phyloP scores from a whole-genome alignment of 139 green algal genomes.

The Nannochloris sp. region DNA sequence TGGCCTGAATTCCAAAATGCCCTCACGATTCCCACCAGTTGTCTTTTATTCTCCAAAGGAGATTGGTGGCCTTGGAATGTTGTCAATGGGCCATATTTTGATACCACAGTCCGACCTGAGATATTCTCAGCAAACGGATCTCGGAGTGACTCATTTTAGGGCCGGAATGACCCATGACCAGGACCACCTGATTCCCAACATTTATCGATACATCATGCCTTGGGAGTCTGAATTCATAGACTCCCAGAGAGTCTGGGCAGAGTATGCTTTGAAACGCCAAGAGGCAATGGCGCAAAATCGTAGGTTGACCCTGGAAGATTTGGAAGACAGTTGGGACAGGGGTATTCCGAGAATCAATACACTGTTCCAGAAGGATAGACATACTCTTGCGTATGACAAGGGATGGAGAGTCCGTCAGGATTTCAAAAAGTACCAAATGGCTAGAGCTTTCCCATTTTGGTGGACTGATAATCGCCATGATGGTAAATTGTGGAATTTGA shows the following conservation, averaged over 20 bases:
- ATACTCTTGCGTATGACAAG: slow-evolving; percentile 98
- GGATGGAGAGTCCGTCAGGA: slow-evolving; percentile 94
- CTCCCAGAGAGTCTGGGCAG: slow-evolving; percentile 93
- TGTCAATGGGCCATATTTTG: slow-evolving; percentile 99
- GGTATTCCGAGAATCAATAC: slow-evolving; percentile 99
- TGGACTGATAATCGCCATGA: slow-evolving; percentile 99
- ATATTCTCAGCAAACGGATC: slow-evolving; percentile 80
- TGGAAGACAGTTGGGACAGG: slow-evolving; percentile 97
- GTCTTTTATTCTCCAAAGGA: slow-evolving; percentile 99
- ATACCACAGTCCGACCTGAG: slow-evolving; percentile 75
- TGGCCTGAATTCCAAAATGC: slow-evolving; percentile 98
- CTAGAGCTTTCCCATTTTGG: slow-evolving; percentile 93
- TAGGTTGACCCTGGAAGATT: slow-evolving; percentile 80
- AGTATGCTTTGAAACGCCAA: slow-evolving; percentile 97
- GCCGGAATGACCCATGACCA: slow-evolving; percentile 97
- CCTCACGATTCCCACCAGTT: slow-evolving; percentile 90
- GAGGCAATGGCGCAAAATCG: slow-evolving; percentile 70
- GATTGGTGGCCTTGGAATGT: slow-evolving; percentile 97
- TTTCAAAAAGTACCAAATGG: slow-evolving; percentile 84
- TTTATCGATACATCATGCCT: slow-evolving; percentile 95
- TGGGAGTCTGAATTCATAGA: slow-evolving; percentile 98
- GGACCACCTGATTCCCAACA: slow-evolving; percentile 98
- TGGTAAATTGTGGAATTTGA: slow-evolving; percentile 99
- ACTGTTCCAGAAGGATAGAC: slow-evolving; percentile 97
- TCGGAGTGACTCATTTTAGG: slow-evolving; percentile 97